A percentile compares a stretch with the other conserved stretches of the same genome.
These are phyloP conservation scores for Amoebophrya sp. DNA, from an alignment of 169 alveolate species.

Conservation along the genomic window DNA sequence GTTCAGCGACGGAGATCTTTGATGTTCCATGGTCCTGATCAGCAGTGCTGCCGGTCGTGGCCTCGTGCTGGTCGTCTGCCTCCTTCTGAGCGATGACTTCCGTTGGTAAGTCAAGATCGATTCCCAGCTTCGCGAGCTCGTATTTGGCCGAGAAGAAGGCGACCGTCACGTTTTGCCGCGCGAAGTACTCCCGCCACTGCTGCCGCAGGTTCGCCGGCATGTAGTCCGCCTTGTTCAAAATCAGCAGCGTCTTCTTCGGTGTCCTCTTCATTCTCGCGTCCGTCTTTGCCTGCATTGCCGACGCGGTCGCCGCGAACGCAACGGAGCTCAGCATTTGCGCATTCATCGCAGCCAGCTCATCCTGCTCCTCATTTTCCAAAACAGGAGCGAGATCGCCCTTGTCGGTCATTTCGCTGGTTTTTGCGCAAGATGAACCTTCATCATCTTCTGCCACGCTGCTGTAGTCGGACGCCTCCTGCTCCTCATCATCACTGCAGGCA, in stretches of 20 bases:
- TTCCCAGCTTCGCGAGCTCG: neutral
- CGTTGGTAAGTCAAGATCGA: neutral
- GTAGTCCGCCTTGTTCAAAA: constrained; percentile 51
- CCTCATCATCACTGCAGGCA: neutral
- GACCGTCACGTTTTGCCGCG: neutral
- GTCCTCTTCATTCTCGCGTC: neutral
- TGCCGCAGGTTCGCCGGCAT: constrained; percentile 41
- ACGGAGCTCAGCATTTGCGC: too few relatives aligned
- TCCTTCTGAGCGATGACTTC: neutral
- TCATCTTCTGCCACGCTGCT: neutral
- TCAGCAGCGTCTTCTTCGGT: constrained; percentile 36
- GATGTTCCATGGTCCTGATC: too few relatives aligned
- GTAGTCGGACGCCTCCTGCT: too few relatives aligned
- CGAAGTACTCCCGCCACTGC: constrained; percentile 34
- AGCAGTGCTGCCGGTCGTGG: too few relatives aligned
- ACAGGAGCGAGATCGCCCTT: too few relatives aligned
- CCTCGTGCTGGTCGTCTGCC: neutral
- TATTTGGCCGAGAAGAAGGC: neutral
- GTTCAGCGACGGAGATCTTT: too few relatives aligned
- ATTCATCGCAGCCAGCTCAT: too few relatives aligned
- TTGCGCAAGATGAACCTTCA: too few relatives aligned
- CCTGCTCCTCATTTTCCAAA: too few relatives aligned
- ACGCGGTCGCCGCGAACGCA: neutral
- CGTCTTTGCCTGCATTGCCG: neutral
- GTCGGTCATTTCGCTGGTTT: neutral